Base-by-base conservation (phyloP, 1,139 yeast genomes). In the Blastobotrys raffinosifermentans region DNA sequence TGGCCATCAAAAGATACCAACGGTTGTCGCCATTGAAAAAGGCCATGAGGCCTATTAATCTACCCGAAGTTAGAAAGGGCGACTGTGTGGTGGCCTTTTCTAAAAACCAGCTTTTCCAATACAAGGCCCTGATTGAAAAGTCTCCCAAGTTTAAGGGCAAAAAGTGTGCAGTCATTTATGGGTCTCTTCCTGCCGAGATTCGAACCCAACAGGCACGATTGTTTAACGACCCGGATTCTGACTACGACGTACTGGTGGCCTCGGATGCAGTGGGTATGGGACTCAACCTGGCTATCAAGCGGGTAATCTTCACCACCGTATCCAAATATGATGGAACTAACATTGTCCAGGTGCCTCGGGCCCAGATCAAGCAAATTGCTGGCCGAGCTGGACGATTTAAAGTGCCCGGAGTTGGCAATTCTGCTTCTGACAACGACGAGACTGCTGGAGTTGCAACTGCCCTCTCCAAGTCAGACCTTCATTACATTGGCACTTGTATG, bases 251-350 rank as follows among this genome's bases (percentile, higher is more conserved):
- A 16, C 65, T 91, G 32, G 85, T 91, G 3, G 97, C 98, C 0
- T 84, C 96, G 1, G 98, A 91, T 64, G 99, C 99, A 0, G 77
- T 91, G 41, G 98, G 98, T 2, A 91, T 91, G 97, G 99, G 99
- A 0, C 69, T 91, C 37, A 91, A 91, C 54, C 67, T 91, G 51
- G 80, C 82, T 18, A 87, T 91, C 47, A 77, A 79, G 44, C 66
- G 98, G 40, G 74, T 91, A 11, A 73, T 91, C 1, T 89, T 91
- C 53, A 74, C 81, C 19, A 70, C 80, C 0, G 67, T 74, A 17
- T 60, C 58, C 35, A 93, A 91, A 59, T 91, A 73, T 51, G 76
- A 87, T 55, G 97, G 97, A 3, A 56, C 54, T 13, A 63, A 61
- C 15, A 61, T 69, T 46, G 62, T 63, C 3, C 60, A 60, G 2